Evolutionary conservation across 2,329 filamentous ascomycete genomes (phyloP), one percentile per base, ranked within the genome.

Genomic region (Mollisia scopiformis): DNA sequence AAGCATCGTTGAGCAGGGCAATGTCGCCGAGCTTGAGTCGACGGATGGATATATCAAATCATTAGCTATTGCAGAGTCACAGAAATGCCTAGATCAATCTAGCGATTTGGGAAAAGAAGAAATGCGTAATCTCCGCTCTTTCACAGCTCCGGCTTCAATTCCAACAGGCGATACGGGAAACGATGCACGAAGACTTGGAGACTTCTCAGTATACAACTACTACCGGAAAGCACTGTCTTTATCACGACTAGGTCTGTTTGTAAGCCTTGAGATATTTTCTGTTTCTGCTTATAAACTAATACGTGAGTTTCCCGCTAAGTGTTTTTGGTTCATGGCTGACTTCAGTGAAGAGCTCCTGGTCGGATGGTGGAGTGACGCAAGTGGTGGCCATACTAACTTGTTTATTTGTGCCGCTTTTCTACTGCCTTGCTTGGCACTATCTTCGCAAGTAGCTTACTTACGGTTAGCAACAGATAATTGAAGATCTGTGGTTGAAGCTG

Each of bases 1-100:
- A 23, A 68, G 55, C 28, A 71, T 77, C 8, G 58, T 66, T 3
- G 74, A 77, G 61, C 73, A 76, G 66, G 75, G 76, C 8, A 64
- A 61, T 23, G 76, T 75, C 41, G 70, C 73, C 16, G 68, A 71
- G n/a, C 67, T 77, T 21, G 73, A 72, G 53, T 57, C 61, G 1
- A 66, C 69, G 16, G 71, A 71, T 23, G 73, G 75, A 8, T 77
- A 77, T 55, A 68, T 77, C 2, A 71, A 70, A 11, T 68, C 65
- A 39, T 50, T 63, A 21, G 43, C 23, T 14, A 19, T 60, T 33
- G 27, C 52, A 28, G 39, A 6, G 39, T 6, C 39, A 43, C 6
- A 43, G 21, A 43, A 43, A 23, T 7, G 19, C 14, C 16, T 7
- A 43, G 39, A 43, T 8, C 39, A 43, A n/a, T n/a, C 14, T 7